phyloP scores from a whole-genome alignment of 2,329 filamentous ascomycete species.

The Sporothrix inflata region DNA sequence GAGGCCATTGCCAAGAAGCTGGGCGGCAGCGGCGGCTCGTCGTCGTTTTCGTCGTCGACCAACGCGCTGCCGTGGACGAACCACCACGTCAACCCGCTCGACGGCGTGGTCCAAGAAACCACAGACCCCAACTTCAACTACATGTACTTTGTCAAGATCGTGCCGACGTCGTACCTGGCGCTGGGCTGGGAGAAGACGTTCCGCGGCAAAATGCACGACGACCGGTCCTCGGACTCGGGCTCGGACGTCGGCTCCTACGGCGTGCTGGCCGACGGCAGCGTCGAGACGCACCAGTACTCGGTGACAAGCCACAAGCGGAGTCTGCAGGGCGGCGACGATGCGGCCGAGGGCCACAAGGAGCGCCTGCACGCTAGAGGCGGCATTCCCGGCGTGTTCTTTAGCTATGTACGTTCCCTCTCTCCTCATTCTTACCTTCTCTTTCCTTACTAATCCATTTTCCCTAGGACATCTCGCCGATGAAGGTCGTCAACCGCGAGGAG shows the following conservation, averaged over 20 bases:
- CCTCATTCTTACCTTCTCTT: not conserved
- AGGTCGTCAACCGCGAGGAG: constrained; percentile 95
- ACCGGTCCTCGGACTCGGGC: constrained; percentile 47
- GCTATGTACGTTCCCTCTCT: constrained; percentile 70
- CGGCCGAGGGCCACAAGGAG: constrained; percentile 87
- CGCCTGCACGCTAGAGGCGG: constrained; percentile 85
- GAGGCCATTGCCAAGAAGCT: constrained; percentile 67
- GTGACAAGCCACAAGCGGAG: constrained; percentile 96
- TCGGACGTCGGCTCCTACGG: constrained; percentile 71
- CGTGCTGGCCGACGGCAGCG: constrained; percentile 70
- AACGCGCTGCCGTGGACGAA: constrained; percentile 71
- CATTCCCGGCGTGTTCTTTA: constrained; percentile 98
- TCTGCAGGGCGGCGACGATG: constrained; percentile 79
- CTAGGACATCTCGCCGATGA: constrained; percentile 98
- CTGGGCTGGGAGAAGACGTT: constrained; percentile 78
- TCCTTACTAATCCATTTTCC: not conserved
- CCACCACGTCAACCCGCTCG: constrained; percentile 90
- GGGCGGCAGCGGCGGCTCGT: constrained; percentile 38
- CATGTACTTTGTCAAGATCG: constrained; percentile 99
- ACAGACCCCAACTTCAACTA: constrained; percentile 87
- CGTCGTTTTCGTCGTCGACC: constrained; percentile 32
- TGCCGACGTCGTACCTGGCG: constrained; percentile 91
- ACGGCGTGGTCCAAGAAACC: constrained; percentile 75
- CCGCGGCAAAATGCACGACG: constrained; percentile 41
- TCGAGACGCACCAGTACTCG: constrained; percentile 98